Percentiles rank a stretch among this genome's conserved stretches.
Conservation (phyloP, 2,329 filamentous ascomycete genomes). For the Periconia sp. region DNA sequence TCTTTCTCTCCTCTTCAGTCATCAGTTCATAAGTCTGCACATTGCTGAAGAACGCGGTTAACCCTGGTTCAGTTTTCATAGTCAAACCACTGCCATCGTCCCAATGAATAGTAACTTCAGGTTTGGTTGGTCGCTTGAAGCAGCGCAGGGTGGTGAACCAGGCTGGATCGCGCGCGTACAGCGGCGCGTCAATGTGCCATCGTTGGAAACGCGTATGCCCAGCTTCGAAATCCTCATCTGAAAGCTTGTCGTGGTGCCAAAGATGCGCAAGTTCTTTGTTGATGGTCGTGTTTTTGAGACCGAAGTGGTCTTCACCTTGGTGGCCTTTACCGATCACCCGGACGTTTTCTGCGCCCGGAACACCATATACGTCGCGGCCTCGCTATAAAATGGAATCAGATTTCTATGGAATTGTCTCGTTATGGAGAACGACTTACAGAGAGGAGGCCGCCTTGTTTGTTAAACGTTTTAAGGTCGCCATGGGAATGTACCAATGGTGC, state of each 20-base stretch:
- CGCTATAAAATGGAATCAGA: background rate
- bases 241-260: slow-evolving; percentile 43
- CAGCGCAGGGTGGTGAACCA: slow-evolving; percentile 49
- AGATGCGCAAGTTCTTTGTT: slow-evolving; percentile 34
- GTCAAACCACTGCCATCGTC: slow-evolving; percentile 47
- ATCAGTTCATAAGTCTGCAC: slow-evolving; percentile 48
- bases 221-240: slow-evolving; percentile 50
- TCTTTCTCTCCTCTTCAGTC: slow-evolving; percentile 43
- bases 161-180: slow-evolving; percentile 47
- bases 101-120: slow-evolving; percentile 45
- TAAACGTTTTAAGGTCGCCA: slow-evolving; percentile 46
- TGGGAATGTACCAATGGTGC: slow-evolving; percentile 48
- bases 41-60: slow-evolving; percentile 50
- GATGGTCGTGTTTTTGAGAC: slow-evolving; percentile 43
- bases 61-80: slow-evolving; percentile 48
- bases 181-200: slow-evolving; percentile 54
- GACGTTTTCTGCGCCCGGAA: slow-evolving; percentile 49
- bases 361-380: slow-evolving; percentile 14
- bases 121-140: slow-evolving; percentile 42
- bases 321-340: slow-evolving; percentile 50
- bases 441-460: slow-evolving; percentile 45
- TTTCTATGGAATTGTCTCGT: background rate
- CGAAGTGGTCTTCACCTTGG: slow-evolving; percentile 50
- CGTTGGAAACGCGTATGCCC: slow-evolving; percentile 51
- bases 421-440: slow-evolving; percentile 19